Conservation (phyloP, 2,329 filamentous ascomycete species). For the Raffaelea ambrosiae region DNA sequence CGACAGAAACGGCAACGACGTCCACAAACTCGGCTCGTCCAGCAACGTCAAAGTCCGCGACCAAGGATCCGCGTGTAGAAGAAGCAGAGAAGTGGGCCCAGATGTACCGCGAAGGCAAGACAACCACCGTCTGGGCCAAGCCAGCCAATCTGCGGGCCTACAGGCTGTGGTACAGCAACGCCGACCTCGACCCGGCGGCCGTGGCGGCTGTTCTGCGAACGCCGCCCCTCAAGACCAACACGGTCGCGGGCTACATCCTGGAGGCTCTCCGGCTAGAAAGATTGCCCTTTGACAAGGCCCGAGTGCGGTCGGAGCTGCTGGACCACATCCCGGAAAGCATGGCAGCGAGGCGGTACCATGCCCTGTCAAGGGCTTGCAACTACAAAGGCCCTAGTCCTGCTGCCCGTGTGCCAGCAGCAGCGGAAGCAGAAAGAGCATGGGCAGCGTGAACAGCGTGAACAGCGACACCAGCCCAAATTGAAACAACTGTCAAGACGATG, state of each 20-base stretch:
- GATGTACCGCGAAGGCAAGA: slow-evolving; percentile 22
- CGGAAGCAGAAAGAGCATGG: too few species aligned
- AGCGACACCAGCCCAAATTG: too few species aligned
- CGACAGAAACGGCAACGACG: slow-evolving; percentile 3
- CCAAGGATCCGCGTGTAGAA: slow-evolving; percentile 31
- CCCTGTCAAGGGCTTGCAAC: slow-evolving; percentile 17
- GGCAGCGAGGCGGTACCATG: slow-evolving; percentile 17
- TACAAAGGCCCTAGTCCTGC: not conserved
- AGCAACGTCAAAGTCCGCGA: slow-evolving; percentile 1
- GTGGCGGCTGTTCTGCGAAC: slow-evolving; percentile 50
- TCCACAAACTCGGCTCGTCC: not conserved
- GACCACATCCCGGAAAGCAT: slow-evolving; percentile 18
- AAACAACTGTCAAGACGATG: too few species aligned
- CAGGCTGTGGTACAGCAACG: slow-evolving; percentile 52
- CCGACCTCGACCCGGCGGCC: slow-evolving; percentile 34
- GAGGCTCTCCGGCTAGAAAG: slow-evolving; percentile 42
- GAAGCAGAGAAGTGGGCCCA: slow-evolving; percentile 32
- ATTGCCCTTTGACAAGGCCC: slow-evolving; percentile 37
- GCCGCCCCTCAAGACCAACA: slow-evolving; percentile 47
- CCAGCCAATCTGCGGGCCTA: slow-evolving; percentile 46
- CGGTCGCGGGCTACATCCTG: slow-evolving; percentile 52
- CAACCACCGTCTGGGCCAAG: slow-evolving; percentile 13
- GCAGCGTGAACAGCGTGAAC: too few species aligned
- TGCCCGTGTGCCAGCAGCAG: too few species aligned
- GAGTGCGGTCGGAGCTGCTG: slow-evolving; percentile 38